These are phyloP conservation scores for Microbotryum intermedium DNA, from an alignment of 1,284 basidiomycete species.

Conservation along the genomic window DNA sequence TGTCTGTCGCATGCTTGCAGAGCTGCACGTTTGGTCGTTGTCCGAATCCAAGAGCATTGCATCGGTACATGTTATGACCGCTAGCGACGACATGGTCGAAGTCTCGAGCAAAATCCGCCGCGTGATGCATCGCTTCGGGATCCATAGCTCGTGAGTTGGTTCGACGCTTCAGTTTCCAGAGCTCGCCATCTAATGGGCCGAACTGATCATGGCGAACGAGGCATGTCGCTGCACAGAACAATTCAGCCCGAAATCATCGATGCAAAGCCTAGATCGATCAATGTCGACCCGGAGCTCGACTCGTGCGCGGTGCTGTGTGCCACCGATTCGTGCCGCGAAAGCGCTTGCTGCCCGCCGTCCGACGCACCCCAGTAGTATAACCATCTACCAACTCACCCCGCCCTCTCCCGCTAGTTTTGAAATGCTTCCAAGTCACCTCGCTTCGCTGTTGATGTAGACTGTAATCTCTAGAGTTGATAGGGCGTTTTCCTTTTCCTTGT, in stretches of 20 bases:
- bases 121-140: slow-evolving; percentile 77
- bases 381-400: too few species aligned
- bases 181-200: not conserved
- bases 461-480: too few species aligned
- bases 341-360: slow-evolving; percentile 25
- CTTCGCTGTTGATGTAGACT: too few species aligned
- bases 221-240: slow-evolving; percentile 22
- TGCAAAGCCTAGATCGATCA: not conserved
- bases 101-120: slow-evolving; percentile 75
- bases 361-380: too few species aligned
- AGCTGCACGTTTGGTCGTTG: slow-evolving; percentile 90
- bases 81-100: slow-evolving; percentile 75
- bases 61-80: slow-evolving; percentile 85
- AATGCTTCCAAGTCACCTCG: too few species aligned
- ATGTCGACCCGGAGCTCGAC: slow-evolving; percentile 15
- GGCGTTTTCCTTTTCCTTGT: too few species aligned
- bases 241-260: slow-evolving; percentile 36
- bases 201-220: not conserved
- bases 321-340: slow-evolving; percentile 25
- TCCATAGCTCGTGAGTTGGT: slow-evolving; percentile 58
- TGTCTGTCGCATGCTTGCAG: not conserved
- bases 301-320: slow-evolving; percentile 31
- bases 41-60: slow-evolving; percentile 84
- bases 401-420: too few species aligned
- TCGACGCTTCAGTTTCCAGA: not conserved